These are phyloP conservation scores for Dissophora ornata DNA, from an alignment of 192 early-diverging fungal genomes.

Conservation along the genomic window DNA sequence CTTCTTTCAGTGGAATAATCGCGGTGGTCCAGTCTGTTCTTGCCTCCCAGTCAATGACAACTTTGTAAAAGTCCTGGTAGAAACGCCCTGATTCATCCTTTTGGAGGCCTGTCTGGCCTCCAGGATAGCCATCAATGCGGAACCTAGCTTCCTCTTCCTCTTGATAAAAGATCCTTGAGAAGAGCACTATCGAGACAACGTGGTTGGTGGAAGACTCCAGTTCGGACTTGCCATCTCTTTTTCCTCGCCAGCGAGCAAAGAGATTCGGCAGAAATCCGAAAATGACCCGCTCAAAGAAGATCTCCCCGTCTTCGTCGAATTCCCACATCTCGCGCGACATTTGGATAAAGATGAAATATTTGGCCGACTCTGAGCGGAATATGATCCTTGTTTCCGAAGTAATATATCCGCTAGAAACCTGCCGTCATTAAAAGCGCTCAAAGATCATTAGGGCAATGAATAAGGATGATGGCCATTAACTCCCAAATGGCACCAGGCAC, in stretches of 20 bases:
- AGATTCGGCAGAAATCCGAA: conserved; percentile 90
- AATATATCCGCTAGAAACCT: conserved; percentile 84
- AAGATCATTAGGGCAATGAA: too few relatives aligned
- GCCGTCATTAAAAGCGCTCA: not conserved
- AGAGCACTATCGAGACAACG: conserved; percentile 94
- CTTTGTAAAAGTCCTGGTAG: conserved; percentile 96
- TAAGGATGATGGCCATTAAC: too few relatives aligned
- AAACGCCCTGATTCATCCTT: conserved; percentile 67
- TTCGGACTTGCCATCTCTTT: conserved; percentile 54
- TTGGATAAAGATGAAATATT: conserved; percentile 95
- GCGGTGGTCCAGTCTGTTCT: conserved; percentile 77
- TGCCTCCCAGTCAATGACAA: conserved; percentile 93
- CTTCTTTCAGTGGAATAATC: conserved; percentile 74
- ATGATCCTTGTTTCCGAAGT: conserved; percentile 83
- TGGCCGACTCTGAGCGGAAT: conserved; percentile 93
- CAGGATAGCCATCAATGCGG: conserved; percentile 39
- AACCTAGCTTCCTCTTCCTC: conserved; percentile 54
- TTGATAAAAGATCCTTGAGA: conserved; percentile 88
- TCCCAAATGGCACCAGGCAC: too few relatives aligned
- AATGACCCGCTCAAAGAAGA: conserved; percentile 94
- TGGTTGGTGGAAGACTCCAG: conserved; percentile 80
- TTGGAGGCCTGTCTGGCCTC: conserved; percentile 43
- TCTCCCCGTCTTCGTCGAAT: conserved; percentile 96
- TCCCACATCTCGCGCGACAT: conserved; percentile 98
- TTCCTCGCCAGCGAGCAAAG: conserved; percentile 85